Base-by-base conservation (phyloP, 2,329 filamentous ascomycete genomes). In the Microascus cirrosus region DNA sequence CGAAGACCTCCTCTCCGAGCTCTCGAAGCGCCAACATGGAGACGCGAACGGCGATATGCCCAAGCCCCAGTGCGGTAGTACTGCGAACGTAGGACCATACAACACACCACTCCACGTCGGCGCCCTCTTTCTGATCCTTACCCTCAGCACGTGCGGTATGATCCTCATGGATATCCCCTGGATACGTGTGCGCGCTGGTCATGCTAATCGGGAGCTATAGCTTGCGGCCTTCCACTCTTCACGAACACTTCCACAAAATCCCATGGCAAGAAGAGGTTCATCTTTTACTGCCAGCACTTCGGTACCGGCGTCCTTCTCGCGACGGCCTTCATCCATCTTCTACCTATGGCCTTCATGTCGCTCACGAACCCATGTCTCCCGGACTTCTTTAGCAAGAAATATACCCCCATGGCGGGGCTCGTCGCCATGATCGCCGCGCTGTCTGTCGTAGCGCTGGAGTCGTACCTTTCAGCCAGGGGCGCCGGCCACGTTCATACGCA, bases 281-380 rank as follows among this genome's bases (percentile, higher is more conserved):
- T 87, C 61, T 86, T 87, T 68, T 74, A 85, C 61, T 85, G 83
- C 65, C 83, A 87, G 62, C 87, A 90, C 72, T 87, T 90, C 62
- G 87, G 89, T 66, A 94, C 89, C 1, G 89, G 89, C 60, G 90
- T 94, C 22, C 76, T 94, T n/a, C 86, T 94, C 61, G 89, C 90
- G 12, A 94, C 89, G 1, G 89, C 89, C 58, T 94, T 94, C 66
- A 88, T 93, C 28, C 89, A 93, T 72, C 76, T 87, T 13, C 78
- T 87, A 3, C 85, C 83, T 57, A 88, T 82, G 28, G 85, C 86
- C 1, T 89, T 89, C 64, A 70, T 77, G 59, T 85, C 83, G 48
- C 74, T 87, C 22, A 86, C 80, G 62, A 81, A 87, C 61, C 85
- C 85, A 51, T 89, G 86, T 65, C 82, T 95, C 0, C 89, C 90